A percentile compares a stretch with the other conserved stretches of the same genome.
Conservation (phyloP, 495 filamentous ascomycete genomes). For the Penicillium fimorum region DNA sequence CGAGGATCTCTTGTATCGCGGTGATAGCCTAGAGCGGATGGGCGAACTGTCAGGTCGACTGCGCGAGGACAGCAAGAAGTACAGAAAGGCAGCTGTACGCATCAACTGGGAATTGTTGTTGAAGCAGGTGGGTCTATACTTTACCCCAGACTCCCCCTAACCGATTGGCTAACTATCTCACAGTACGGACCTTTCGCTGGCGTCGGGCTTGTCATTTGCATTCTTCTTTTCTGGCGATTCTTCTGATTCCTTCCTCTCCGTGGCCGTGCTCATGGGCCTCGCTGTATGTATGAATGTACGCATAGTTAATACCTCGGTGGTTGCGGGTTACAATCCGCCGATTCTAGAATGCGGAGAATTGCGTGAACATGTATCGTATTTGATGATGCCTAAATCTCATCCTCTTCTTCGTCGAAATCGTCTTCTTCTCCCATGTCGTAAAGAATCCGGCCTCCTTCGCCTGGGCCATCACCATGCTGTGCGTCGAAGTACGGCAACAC, state of each 20-base stretch:
- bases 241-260: slow-evolving; percentile 53
- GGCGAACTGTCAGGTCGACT: slow-evolving; percentile 85
- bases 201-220: slow-evolving; percentile 72
- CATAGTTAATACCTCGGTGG: slow-evolving; percentile 43
- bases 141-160: not conserved
- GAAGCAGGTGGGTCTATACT: slow-evolving; percentile 67
- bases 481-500: slow-evolving; percentile 96
- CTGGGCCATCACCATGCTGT: slow-evolving; percentile 73
- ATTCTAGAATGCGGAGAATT: slow-evolving; percentile 17
- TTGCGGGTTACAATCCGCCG: slow-evolving; percentile 40
- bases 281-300: slow-evolving; percentile 46
- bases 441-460: slow-evolving; percentile 83
- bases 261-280: slow-evolving; percentile 7
- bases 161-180: slow-evolving; percentile 22
- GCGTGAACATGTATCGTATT: slow-evolving; percentile 7
- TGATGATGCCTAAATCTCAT: slow-evolving; percentile 69
- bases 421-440: slow-evolving; percentile 97
- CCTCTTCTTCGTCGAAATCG: slow-evolving; percentile 98
- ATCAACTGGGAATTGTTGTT: slow-evolving; percentile 98
- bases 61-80: slow-evolving; percentile 91
- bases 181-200: slow-evolving; percentile 86
- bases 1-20: slow-evolving; percentile 92
- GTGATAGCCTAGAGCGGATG: slow-evolving; percentile 95
- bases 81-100: slow-evolving; percentile 84
- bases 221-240: slow-evolving; percentile 91